Base-by-base conservation (phyloP, 1,284 basidiomycete genomes). In the Tilletia caries region DNA sequence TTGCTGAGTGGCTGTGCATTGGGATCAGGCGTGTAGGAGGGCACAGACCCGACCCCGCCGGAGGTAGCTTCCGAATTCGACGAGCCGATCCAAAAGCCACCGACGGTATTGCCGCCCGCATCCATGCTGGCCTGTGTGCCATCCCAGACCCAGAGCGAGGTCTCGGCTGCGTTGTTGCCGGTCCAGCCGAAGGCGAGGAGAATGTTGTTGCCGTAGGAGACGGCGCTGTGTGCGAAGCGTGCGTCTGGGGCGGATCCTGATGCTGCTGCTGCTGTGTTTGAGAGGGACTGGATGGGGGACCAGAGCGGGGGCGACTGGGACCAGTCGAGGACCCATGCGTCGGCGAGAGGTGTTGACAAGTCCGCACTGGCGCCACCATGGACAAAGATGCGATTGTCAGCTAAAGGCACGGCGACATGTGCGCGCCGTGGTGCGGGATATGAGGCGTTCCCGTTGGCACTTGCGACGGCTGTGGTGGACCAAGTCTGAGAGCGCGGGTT, bases 291-390 rank as follows among this genome's bases (percentile, higher is more conserved):
- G 52, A 80, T 4, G 62, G 69, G 27, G 8, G 75, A 75, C 79
- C 79, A 80, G 1, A 68, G 34, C 27, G 79, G 79, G 0, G 76
- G 76, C 23, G 70, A 71, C 68, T 70, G 67, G 68, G 73, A 75
- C 75, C 76, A 78, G 65, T 80, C 79, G 58, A 80, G 71, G 66
- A 80, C 71, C 78, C 78, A 79, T 12, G 78, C 76, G 65, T 80
- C 79, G 67, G 73, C 70, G 70, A 75, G 74, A 15, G 75, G 74
- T 67, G 71, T 69, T 67, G 75, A 71, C 67, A 76, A 72, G 71
- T 78, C 78, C 32, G 70, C 72, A 37, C 65, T 72, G 18, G 78
- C 75, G 50, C 79, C 79, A 6, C 79, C 79, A 34, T 80, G 79
- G 32, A 80, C 70, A 50, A 80, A 78, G 66, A 80, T 48, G 3